phyloP scores from a whole-genome alignment of 2,329 filamentous ascomycete genomes.

The Talaromyces sp. region DNA sequence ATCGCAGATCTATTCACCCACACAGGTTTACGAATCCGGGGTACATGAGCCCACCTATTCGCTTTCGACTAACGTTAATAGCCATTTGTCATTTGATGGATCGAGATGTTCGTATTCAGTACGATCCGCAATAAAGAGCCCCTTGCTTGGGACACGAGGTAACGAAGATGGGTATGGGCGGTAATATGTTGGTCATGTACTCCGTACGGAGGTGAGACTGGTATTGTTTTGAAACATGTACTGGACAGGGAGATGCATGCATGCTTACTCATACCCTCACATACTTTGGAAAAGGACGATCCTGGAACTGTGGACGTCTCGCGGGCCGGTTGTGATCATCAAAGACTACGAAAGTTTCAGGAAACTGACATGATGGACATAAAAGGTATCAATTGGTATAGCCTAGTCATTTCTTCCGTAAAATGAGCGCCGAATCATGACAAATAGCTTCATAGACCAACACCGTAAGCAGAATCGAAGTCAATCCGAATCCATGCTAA shows the following conservation, averaged over 20 bases:
- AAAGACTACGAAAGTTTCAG: not conserved
- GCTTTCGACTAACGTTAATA: not conserved
- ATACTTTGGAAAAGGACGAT: not conserved
- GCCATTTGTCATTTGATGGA: not conserved
- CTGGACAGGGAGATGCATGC: not conserved
- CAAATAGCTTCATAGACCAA: constrained; percentile 1
- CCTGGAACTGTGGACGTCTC: not conserved
- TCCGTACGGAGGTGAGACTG: not conserved
- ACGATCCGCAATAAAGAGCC: not conserved
- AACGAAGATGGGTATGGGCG: not conserved
- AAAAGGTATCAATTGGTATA: not conserved
- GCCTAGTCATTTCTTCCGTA: not conserved
- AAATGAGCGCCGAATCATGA: constrained; percentile 2
- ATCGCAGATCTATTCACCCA: not conserved
- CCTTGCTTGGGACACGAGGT: not conserved
- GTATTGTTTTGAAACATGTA: not conserved
- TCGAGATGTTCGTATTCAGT: not conserved
- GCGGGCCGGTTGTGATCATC: not conserved
- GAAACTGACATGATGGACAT: not conserved
- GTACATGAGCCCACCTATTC: not conserved
- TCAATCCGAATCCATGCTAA: constrained; percentile 7
- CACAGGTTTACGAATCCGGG: not conserved
- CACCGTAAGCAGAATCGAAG: constrained; percentile 1
- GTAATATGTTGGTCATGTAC: not conserved
- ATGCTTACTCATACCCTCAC: not conserved